Percentiles rank a stretch among this genome's conserved stretches.
phyloP scores from a whole-genome alignment of 192 early-diverging fungal genomes.

The Coemansia umbellata region DNA sequence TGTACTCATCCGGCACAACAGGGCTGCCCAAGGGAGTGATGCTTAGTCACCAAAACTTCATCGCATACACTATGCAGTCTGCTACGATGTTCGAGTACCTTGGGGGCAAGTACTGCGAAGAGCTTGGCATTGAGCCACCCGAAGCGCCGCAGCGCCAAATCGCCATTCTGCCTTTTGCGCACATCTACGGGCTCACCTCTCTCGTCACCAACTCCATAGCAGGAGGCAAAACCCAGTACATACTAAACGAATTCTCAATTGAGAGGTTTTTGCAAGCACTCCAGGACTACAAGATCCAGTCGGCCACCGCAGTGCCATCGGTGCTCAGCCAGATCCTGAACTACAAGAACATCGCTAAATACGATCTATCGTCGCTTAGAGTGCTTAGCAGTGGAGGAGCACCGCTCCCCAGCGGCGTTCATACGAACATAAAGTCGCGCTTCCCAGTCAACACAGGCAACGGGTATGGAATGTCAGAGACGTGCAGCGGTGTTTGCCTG shows the following conservation, averaged over 20 bases:
- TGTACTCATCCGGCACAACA: conserved; percentile 43
- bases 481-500: conserved; percentile 26
- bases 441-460: conserved; percentile 33
- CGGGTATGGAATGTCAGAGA: conserved; percentile 65
- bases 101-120: conserved; percentile 3
- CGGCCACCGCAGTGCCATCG: conserved; percentile 58
- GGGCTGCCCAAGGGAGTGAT: conserved; percentile 75
- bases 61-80: conserved; percentile 59
- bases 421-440: conserved; percentile 30
- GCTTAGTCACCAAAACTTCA: conserved; percentile 74
- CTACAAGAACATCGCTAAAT: conserved; percentile 61
- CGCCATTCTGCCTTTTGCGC: conserved; percentile 59
- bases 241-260: conserved; percentile 69
- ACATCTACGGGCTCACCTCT: conserved; percentile 58
- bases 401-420: conserved; percentile 58
- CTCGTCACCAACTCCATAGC: conserved; percentile 20
- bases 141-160: conserved; percentile 14
- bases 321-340: conserved; percentile 61
- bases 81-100: conserved; percentile 35
- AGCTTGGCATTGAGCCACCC: not conserved
- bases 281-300: conserved; percentile 61
- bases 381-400: conserved; percentile 67
- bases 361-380: conserved; percentile 62
- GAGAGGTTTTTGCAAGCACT: conserved; percentile 55
- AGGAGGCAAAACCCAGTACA: conserved; percentile 52